Evolutionary conservation across 257 asterid genomes (phyloP).

Genomic region (Ligustrum vulgare): DNA sequence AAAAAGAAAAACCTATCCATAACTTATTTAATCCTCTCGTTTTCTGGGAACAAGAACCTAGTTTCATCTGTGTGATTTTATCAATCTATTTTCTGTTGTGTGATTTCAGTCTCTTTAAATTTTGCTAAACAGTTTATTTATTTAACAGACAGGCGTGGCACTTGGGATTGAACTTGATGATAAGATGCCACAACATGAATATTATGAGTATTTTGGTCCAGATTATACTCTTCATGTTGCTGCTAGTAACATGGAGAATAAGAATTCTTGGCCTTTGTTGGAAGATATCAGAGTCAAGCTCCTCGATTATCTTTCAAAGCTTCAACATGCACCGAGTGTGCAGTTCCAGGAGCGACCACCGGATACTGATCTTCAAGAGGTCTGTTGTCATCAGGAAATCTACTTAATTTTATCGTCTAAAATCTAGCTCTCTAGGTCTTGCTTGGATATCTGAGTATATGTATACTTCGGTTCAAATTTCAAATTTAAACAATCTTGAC

Average conservation of each 20-base stretch:
- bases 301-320: slow-evolving; percentile 62
- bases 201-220: slow-evolving; percentile 67
- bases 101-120: slow-evolving; percentile 13
- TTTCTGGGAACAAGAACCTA: neutral
- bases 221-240: slow-evolving; percentile 66
- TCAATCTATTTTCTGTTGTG: neutral
- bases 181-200: slow-evolving; percentile 70
- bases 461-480: neutral
- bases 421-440: neutral
- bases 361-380: slow-evolving; percentile 59
- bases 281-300: slow-evolving; percentile 60
- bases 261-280: slow-evolving; percentile 53
- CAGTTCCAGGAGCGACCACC: slow-evolving; percentile 75
- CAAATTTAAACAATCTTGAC: neutral
- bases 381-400: slow-evolving; percentile 31
- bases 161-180: slow-evolving; percentile 66
- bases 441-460: neutral
- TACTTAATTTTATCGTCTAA: slow-evolving; percentile 13
- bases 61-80: neutral
- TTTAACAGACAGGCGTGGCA: slow-evolving; percentile 62
- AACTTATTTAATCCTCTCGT: neutral
- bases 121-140: slow-evolving; percentile 21
- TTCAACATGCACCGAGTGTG: slow-evolving; percentile 72
- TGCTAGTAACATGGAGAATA: slow-evolving; percentile 71
- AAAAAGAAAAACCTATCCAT: neutral